A percentile compares a stretch with the other conserved stretches of the same genome.
phyloP scores from a whole-genome alignment of 768 basidiomycete species.

The Mycena alexandri region DNA sequence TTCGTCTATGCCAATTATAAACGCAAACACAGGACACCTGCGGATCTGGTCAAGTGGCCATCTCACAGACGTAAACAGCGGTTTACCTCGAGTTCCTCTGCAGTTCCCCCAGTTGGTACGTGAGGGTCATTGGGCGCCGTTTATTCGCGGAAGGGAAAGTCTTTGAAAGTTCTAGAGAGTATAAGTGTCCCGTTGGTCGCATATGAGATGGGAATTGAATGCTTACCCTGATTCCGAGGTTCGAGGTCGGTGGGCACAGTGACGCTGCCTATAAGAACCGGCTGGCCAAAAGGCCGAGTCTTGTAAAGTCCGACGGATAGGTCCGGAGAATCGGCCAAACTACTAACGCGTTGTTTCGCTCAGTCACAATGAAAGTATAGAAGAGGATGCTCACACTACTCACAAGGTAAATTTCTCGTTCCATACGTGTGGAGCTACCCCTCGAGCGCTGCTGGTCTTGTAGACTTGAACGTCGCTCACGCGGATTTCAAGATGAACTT shows the following conservation, averaged over 20 bases:
- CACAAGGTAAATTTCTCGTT: slow-evolving; percentile 29
- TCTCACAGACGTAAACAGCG: background rate
- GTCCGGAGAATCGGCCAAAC: slow-evolving; percentile 17
- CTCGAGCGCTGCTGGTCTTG: slow-evolving; percentile 16
- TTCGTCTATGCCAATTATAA: slow-evolving; percentile 32
- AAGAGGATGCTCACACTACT: slow-evolving; percentile 5
- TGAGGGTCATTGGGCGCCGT: slow-evolving; percentile 18
- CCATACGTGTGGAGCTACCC: slow-evolving; percentile 26
- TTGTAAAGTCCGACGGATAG: slow-evolving; percentile 20
- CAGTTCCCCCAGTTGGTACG: slow-evolving; percentile 22
- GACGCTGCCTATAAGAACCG: slow-evolving; percentile 10
- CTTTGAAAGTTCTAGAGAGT: slow-evolving; percentile 19
- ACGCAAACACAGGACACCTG: slow-evolving; percentile 27
- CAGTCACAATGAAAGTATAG: slow-evolving; percentile 7
- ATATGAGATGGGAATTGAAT: background rate
- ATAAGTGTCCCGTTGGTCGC: background rate
- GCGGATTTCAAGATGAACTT: slow-evolving; percentile 25
- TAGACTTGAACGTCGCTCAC: slow-evolving; percentile 1
- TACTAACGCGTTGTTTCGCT: slow-evolving; percentile 3
- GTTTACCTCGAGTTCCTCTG: slow-evolving; percentile 4
- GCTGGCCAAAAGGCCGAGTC: slow-evolving; percentile 20
- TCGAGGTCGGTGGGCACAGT: slow-evolving; percentile 24
- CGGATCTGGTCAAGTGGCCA: background rate
- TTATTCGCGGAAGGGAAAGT: slow-evolving; percentile 21
- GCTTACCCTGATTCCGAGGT: slow-evolving; percentile 28